Base-by-base conservation (phyloP, 2,329 filamentous ascomycete genomes). In the Biscogniauxia marginata region DNA sequence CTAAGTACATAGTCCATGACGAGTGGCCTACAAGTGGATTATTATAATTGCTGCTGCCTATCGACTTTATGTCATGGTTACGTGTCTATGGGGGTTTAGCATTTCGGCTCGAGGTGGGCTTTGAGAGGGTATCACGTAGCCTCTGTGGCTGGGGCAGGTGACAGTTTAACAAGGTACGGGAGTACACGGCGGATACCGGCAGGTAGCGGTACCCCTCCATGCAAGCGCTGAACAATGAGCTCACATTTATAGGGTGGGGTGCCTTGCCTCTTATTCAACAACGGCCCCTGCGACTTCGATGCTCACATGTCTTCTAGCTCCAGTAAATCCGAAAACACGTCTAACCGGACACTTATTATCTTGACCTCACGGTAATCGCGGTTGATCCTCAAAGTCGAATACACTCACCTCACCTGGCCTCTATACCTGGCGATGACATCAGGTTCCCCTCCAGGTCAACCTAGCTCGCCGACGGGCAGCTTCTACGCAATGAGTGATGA, bases 401-500 rank as follows among this genome's bases (percentile, higher is more conserved):
- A n/a, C n/a, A n/a, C n/a, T 44, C 54, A 60, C 53, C 57, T 53
- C 18, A 43, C 46, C 51, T 59, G 55, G 56, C 58, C 34, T 44
- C 39, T 50, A 54, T 53, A 55, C 64, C 65, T 64, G 65, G 60
- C 65, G 53, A 74, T 74, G 71, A 71, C 70, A 62, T 70, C 72
- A 64, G 69, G 66, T 54, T 62, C 65, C 30, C 61, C 60, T 25
- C 65, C 65, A 52, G 74, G 65, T 39, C 75, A 75, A 53, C 67
- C 80, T 50, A 65, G 85, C 13, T 97, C 93, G 34, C 92, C 93
- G 2, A 84, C 90, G 2, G 91, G 87, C 52, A 96, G 91, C 67
- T 95, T 93, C 79, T 97, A 96, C 79, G 93, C 93, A 69, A 81
- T 98, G 81, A 96, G 91, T 74, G 96, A 99, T 77, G 92, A 96